Evolutionary conservation across 108 stramenopile genomes (phyloP).

Genomic region (Pseudonitzschia delicatissima): DNA sequence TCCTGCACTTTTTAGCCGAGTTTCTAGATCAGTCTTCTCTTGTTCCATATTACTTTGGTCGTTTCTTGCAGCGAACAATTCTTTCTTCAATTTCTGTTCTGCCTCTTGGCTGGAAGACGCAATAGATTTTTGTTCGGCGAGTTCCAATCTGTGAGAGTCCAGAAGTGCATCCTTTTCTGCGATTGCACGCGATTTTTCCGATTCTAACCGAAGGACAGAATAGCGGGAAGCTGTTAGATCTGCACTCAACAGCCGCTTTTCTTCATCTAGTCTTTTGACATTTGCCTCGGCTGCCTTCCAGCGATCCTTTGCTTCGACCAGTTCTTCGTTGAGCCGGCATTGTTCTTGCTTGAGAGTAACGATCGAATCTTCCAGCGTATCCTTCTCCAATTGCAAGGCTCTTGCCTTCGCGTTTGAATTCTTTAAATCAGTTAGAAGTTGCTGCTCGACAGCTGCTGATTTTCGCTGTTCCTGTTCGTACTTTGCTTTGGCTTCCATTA

Average conservation of each 20-base stretch:
- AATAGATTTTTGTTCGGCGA: neutral
- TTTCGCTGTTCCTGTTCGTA: neutral
- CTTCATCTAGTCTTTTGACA: neutral
- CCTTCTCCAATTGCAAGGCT: neutral
- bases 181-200: neutral
- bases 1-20: neutral
- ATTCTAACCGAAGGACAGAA: neutral
- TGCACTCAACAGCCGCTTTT: neutral
- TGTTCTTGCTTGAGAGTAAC: neutral
- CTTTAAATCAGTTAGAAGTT: neutral
- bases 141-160: neutral
- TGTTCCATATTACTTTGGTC: neutral
- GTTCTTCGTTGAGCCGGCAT: neutral
- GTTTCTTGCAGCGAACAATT: neutral
- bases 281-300: neutral
- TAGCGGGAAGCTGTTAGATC: neutral
- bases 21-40: neutral
- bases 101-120: neutral
- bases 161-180: neutral
- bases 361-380: neutral
- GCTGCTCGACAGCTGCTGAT: neutral
- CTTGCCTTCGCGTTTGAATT: neutral
- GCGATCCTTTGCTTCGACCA: neutral
- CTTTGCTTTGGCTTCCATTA: neutral
- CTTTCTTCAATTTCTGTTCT: neutral